These are phyloP conservation scores for Dryadomyces quercivorus DNA, from an alignment of 2,329 filamentous ascomycete species.

Conservation along the genomic window DNA sequence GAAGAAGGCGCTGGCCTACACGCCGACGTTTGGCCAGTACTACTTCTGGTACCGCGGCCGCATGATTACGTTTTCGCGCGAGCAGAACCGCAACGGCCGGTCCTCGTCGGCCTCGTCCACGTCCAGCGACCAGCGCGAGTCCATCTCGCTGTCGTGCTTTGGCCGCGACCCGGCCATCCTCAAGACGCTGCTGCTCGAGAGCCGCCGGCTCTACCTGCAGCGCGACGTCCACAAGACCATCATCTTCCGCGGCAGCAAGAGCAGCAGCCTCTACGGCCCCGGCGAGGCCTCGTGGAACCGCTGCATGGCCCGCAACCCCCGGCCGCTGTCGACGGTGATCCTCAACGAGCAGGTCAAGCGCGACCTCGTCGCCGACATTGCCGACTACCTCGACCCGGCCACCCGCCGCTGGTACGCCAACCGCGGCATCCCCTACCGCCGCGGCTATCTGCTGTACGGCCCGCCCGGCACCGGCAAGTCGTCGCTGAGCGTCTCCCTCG, in stretches of 20 bases:
- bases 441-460: slow-evolving; percentile 72
- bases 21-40: slow-evolving; percentile 54
- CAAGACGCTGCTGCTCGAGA: slow-evolving; percentile 50
- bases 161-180: slow-evolving; percentile 47
- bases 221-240: slow-evolving; percentile 50
- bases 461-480: slow-evolving; percentile 74
- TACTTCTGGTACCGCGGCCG: slow-evolving; percentile 55
- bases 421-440: slow-evolving; percentile 72
- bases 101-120: background rate
- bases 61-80: slow-evolving; percentile 45
- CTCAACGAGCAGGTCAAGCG: slow-evolving; percentile 48
- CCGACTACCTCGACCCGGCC: slow-evolving; percentile 48
- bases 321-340: slow-evolving; percentile 54
- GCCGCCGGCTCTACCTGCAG: slow-evolving; percentile 39
- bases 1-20: slow-evolving; percentile 43
- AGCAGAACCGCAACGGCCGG: slow-evolving; percentile 27
- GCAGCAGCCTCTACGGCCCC: slow-evolving; percentile 16
- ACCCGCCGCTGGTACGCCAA: slow-evolving; percentile 71
- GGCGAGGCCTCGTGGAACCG: slow-evolving; percentile 44
- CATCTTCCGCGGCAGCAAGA: slow-evolving; percentile 47
- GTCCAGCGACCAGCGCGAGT: slow-evolving; percentile 32
- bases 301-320: slow-evolving; percentile 46
- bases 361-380: slow-evolving; percentile 46
- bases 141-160: slow-evolving; percentile 48
- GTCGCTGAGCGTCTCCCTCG: slow-evolving; percentile 56